Evolutionary conservation across 169 alveolate species (phyloP), one percentile per base, ranked within the genome.

Genomic region (Babesia ovis): DNA sequence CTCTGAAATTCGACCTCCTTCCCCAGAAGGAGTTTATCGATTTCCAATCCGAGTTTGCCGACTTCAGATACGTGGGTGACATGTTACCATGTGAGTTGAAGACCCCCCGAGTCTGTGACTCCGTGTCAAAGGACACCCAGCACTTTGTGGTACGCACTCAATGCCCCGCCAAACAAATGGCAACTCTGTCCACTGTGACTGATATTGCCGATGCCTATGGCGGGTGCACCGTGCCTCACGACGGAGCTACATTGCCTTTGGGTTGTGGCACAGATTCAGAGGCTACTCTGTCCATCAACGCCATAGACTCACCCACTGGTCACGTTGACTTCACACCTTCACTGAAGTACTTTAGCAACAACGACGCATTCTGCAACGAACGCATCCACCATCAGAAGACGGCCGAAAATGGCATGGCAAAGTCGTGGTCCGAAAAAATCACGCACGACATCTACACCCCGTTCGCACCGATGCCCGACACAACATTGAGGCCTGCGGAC

Each of bases 31-130:
- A 59, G 62, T 79, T 79, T 35, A 48, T 59, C 29, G 70, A 55
- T 20, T 46, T 54, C 54, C 46, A 59, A 6, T 69, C 46, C 2
- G 87, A 70, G 62, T 79, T 53, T 35, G 87, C 87, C 12, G 87
- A 68, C 16, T 79, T 69, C 70, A 31, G 64, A 22, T 79, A 39
- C 54, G 83, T 42, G 4, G 87, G 87, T 6, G 87, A 79, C 6
- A 20, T 39, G 20, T 18, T 56, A 31, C 87, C 87, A 32, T 32
- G 60, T 16, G 87, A 79, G 58, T 68, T 79, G 23, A 31, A 66
- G 27, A 79, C 87, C 29, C 83, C 87, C 4, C 18, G 87, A 55
- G 54, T 25, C 3, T 22, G 25, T 57, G 22, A 22, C 22, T 42
- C 50, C 37, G 32, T 48, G 12, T 20, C 45, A 22, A 18, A 35